These are phyloP conservation scores for Aurantiochytrium sp. DNA, from an alignment of 108 stramenopile species.

Conservation along the genomic window DNA sequence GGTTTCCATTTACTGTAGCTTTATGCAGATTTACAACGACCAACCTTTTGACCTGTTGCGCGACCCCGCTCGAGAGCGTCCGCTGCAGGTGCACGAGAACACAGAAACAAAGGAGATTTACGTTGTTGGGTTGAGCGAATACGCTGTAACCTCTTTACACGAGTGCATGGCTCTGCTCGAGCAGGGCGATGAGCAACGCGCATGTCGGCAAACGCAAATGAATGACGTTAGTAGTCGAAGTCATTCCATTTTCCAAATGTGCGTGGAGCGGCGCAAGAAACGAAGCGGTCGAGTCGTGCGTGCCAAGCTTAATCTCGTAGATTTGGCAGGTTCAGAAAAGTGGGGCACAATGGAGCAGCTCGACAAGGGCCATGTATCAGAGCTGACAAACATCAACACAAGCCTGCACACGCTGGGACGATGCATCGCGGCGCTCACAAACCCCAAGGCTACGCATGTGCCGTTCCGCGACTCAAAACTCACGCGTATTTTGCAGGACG, in stretches of 20 bases:
- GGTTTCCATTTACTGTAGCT: conserved; percentile 58
- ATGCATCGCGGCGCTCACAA: conserved; percentile 46
- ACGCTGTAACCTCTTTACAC: conserved; percentile 51
- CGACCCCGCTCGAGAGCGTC: conserved; percentile 28
- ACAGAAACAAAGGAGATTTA: conserved; percentile 55
- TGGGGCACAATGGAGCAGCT: conserved; percentile 56
- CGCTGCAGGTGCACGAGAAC: conserved; percentile 29
- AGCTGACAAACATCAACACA: conserved; percentile 58
- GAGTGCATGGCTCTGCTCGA: conserved; percentile 72
- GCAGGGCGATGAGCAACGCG: conserved; percentile 69
- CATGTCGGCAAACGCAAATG: conserved; percentile 86
- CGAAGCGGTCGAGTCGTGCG: conserved; percentile 52
- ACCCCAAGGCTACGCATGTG: conserved; percentile 18
- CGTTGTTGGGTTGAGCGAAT: conserved; percentile 75
- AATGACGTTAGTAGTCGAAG: conserved; percentile 73
- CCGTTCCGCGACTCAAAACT: conserved; percentile 83
- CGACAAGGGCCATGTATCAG: conserved; percentile 41
- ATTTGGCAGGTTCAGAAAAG: conserved; percentile 67
- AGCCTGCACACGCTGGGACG: conserved; percentile 50
- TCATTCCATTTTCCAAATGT: conserved; percentile 71
- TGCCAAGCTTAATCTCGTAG: conserved; percentile 83
- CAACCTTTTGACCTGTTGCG: conserved; percentile 64
- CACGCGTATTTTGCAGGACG: conserved; percentile 82
- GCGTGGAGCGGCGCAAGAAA: conserved; percentile 32
- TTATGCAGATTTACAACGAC: conserved; percentile 89